Evolutionary conservation across 2,329 filamentous ascomycete genomes (phyloP).

Genomic region (Diaporthe citrichinensis): DNA sequence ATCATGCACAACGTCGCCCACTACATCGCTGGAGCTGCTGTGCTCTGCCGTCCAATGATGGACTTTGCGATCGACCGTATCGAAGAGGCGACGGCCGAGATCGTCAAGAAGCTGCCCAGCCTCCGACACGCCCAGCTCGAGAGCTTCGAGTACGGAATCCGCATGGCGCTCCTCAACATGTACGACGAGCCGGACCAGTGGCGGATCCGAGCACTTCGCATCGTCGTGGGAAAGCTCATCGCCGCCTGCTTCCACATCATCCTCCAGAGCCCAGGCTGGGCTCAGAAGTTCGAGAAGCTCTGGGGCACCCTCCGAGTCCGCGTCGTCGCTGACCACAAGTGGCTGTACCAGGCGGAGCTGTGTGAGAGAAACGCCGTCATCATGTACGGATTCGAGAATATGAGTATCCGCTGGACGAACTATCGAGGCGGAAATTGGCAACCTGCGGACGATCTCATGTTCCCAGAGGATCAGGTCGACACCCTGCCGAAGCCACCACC

Average conservation of each 20-base stretch:
- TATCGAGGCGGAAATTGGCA: constrained; percentile 30
- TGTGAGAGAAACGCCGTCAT: constrained; percentile 22
- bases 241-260: constrained; percentile 45
- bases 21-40: constrained; percentile 48
- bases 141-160: constrained; percentile 44
- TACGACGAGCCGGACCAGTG: constrained; percentile 46
- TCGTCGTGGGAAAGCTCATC: constrained; percentile 46
- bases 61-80: constrained; percentile 66
- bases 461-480: background rate
- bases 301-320: constrained; percentile 32
- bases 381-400: constrained; percentile 34
- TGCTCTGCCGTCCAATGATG: constrained; percentile 47
- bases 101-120: constrained; percentile 54
- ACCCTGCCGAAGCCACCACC: background rate
- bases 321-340: constrained; percentile 38
- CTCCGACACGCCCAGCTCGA: constrained; percentile 41
- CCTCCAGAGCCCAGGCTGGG: constrained; percentile 43
- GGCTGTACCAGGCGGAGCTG: constrained; percentile 29
- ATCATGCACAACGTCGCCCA: constrained; percentile 45
- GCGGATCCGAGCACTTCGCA: constrained; percentile 44
- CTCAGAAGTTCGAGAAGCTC: background rate
- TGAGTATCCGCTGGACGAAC: constrained; percentile 21
- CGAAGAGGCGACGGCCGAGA: constrained; percentile 62
- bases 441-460: constrained; percentile 26
- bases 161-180: constrained; percentile 43